phyloP scores from a whole-genome alignment of 73 alveolate species.

The Paramecium sexaurelia region DNA sequence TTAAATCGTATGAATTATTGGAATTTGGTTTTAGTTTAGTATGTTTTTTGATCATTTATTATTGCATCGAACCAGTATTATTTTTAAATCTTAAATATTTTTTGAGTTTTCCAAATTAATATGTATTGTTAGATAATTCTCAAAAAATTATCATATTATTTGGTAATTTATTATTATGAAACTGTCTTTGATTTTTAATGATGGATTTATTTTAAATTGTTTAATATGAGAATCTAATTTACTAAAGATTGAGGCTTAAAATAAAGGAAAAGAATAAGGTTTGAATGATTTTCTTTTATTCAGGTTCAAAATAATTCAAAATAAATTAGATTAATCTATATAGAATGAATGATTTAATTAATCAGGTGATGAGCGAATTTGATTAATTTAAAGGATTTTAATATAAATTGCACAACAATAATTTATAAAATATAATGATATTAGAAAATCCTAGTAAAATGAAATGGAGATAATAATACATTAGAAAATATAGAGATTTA shows the following conservation, averaged over 20 bases:
- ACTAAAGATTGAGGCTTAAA: background rate
- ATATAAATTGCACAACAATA: background rate
- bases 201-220: background rate
- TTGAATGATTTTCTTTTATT: background rate
- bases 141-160: too few relatives aligned
- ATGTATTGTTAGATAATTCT: too few relatives aligned
- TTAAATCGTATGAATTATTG: too few relatives aligned
- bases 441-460: background rate
- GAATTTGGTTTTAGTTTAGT: background rate
- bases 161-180: background rate
- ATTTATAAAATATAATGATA: background rate
- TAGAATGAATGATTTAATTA: background rate
- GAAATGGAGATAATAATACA: background rate
- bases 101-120: too few relatives aligned
- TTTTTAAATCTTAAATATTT: background rate
- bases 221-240: background rate
- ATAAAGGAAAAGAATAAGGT: background rate
- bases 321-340: background rate
- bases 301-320: background rate
- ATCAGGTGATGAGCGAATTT: background rate
- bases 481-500: background rate
- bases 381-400: constrained; percentile 3
- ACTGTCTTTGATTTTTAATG: background rate
- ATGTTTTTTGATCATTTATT: background rate
- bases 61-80: background rate